Conservation (phyloP, 768 basidiomycete genomes). For the Mycena amicta region DNA sequence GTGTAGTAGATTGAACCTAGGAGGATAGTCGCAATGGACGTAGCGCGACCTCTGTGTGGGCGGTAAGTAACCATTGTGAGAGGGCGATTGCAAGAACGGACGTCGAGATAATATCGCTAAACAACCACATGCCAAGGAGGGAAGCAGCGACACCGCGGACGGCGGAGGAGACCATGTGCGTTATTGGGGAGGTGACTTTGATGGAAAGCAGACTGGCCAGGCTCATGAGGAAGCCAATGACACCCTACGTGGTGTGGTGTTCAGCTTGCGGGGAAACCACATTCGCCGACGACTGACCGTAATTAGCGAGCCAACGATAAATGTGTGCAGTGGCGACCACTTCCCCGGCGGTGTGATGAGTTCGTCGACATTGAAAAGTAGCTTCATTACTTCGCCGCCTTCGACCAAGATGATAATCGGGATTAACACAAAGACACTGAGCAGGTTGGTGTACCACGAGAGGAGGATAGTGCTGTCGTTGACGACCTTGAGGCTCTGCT, state of each 20-base stretch:
- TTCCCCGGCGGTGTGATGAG: constrained; percentile 38
- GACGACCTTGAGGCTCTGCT: constrained; percentile 78
- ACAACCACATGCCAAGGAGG: constrained; percentile 77
- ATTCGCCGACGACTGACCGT: constrained; percentile 53
- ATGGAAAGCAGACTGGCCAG: constrained; percentile 91
- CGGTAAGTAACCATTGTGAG: not conserved
- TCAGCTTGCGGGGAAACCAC: not conserved
- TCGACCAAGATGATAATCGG: constrained; percentile 82
- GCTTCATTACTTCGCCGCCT: constrained; percentile 57
- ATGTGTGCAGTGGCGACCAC: constrained; percentile 58
- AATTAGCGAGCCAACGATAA: constrained; percentile 77
- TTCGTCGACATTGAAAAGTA: constrained; percentile 55
- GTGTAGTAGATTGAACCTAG: constrained; percentile 84
- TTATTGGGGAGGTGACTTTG: constrained; percentile 96
- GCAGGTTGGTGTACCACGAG: constrained; percentile 89
- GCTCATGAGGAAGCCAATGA: constrained; percentile 92
- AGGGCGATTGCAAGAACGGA: constrained; percentile 38
- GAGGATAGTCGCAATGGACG: constrained; percentile 82
- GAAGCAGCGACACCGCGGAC: constrained; percentile 94
- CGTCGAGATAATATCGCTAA: constrained; percentile 80
- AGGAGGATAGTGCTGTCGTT: constrained; percentile 83
- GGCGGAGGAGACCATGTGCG: constrained; percentile 96
- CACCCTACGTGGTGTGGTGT: constrained; percentile 51
- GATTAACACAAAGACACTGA: constrained; percentile 71
- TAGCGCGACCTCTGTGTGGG: constrained; percentile 67